Evolutionary conservation across 225 moss, liverwort and hornwort genomes (phyloP).

Genomic region (Marchantia paleacea): DNA sequence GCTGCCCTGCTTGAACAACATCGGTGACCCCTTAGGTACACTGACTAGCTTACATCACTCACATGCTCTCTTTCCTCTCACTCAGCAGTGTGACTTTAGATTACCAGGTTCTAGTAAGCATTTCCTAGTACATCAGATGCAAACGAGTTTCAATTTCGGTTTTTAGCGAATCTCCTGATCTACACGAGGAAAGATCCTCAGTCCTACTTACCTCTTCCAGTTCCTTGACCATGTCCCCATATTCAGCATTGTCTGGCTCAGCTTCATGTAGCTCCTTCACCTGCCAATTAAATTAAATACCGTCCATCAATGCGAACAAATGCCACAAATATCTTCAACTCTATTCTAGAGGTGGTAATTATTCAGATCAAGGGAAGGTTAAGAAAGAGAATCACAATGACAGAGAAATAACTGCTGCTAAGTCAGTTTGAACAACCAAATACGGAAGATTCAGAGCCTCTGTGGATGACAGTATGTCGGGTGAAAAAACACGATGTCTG

Average conservation of each 20-base stretch:
- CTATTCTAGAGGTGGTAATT: neutral
- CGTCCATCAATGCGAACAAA: neutral
- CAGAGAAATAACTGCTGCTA: neutral
- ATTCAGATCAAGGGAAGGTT: neutral
- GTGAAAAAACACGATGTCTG: too few species aligned
- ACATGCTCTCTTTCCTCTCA: slow-evolving; percentile 34
- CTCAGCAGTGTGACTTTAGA: slow-evolving; percentile 45
- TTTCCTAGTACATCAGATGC: slow-evolving; percentile 30
- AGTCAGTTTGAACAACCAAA: neutral
- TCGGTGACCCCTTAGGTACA: slow-evolving; percentile 99
- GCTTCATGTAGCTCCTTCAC: slow-evolving; percentile 72
- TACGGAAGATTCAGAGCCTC: neutral
- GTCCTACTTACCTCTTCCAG: slow-evolving; percentile 85
- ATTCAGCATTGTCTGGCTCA: slow-evolving; percentile 76
- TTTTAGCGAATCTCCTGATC: slow-evolving; percentile 39
- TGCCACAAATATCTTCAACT: neutral
- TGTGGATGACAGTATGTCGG: neutral
- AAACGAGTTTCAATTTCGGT: slow-evolving; percentile 43
- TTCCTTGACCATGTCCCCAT: slow-evolving; percentile 77
- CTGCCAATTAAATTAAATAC: slow-evolving; percentile 35
- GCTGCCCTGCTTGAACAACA: slow-evolving; percentile 99
- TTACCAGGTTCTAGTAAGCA: slow-evolving; percentile 46
- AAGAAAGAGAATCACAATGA: neutral
- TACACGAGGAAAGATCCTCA: slow-evolving; percentile 23
- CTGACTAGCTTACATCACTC: slow-evolving; percentile 84